Base-by-base conservation (phyloP, 148 eudicot species). In the Chenopodium berlandieri region DNA sequence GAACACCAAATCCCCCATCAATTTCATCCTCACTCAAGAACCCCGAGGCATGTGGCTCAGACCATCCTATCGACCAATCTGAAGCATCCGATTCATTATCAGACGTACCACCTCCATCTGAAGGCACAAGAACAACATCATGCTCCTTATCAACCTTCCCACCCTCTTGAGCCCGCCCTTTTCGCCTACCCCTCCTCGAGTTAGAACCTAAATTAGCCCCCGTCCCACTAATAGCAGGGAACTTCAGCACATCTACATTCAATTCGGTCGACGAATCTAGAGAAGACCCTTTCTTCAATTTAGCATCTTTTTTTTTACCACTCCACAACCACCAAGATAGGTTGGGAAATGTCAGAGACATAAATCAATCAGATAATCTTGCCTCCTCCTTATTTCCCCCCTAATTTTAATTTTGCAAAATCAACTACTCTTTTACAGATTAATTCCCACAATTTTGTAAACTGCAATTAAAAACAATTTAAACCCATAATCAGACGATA, bases 11-110 rank as follows among this genome's bases (percentile, higher is more conserved):
- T 74, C 96, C 93, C 75, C 85, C 87, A 73, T 91, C 98, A 8
- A 52, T 88, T 86, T 90, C 98, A 79, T 92, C 96, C 72, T 93
- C 97, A 85, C 93, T 90, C 88, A 90, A 91, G 85, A 95, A 95
- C 82, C 86, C 96, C 75, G 93, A 84, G 71, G 88, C 94, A 76
- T 91, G 97, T 7, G 96, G 97, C 83, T 95, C 98, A 76, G 91
- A 83, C 98, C 98, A 95, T 83, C 97, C 97, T 19, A 95, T 91
- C 0, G 98, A 93, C 97, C 98, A 93, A 87, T 95, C 98, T 11
- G 98, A 93, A 64, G 90, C 94, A 69, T 91, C 96, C 22, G 96
- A 91, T 82, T 95, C 98, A 14, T 93, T 91, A 27, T 91, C 98
- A 32, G 97, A 94, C 44, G 91, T 85, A 80, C 86, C 80, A 54